Evolutionary conservation across 1,284 basidiomycete species (phyloP).

Genomic region (Puccinia hordei): DNA sequence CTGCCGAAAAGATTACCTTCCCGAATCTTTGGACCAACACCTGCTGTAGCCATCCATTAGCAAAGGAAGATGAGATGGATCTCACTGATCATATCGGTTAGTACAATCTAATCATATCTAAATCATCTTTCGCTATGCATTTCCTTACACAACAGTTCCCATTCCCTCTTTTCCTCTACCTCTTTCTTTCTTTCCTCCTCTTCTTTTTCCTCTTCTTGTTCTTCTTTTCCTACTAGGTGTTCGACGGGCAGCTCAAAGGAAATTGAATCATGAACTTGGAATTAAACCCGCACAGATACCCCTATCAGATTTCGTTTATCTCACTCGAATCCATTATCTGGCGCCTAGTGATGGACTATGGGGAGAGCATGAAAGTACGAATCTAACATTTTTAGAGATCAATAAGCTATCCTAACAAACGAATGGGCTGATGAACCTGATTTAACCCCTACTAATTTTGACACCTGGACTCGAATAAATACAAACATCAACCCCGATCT

Average conservation of each 20-base stretch:
- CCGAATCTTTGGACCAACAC: slow-evolving; percentile 99
- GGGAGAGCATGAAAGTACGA: slow-evolving; percentile 96
- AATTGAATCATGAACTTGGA: slow-evolving; percentile 95
- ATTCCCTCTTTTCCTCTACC: neutral
- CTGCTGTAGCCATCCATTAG: slow-evolving; percentile 93
- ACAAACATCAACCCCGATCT: too few species aligned
- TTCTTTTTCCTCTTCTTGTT: neutral
- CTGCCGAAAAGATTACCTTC: slow-evolving; percentile 98
- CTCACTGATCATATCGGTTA: slow-evolving; percentile 71
- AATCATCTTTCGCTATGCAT: neutral
- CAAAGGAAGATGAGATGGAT: slow-evolving; percentile 72
- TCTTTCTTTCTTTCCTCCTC: neutral
- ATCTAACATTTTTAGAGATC: neutral
- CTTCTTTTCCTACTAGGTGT: too few species aligned
- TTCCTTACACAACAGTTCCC: slow-evolving; percentile 9
- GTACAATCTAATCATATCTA: neutral
- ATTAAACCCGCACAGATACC: slow-evolving; percentile 75
- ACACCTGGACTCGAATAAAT: too few species aligned
- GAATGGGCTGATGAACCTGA: too few species aligned
- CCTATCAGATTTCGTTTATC: slow-evolving; percentile 85
- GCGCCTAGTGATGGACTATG: slow-evolving; percentile 89
- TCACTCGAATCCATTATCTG: slow-evolving; percentile 96
- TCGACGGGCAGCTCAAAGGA: slow-evolving; percentile 82
- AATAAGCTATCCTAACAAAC: neutral
- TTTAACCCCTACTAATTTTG: too few species aligned